These are phyloP conservation scores for Neckera pumila DNA, from an alignment of 225 moss, liverwort and hornwort genomes.

Conservation along the genomic window DNA sequence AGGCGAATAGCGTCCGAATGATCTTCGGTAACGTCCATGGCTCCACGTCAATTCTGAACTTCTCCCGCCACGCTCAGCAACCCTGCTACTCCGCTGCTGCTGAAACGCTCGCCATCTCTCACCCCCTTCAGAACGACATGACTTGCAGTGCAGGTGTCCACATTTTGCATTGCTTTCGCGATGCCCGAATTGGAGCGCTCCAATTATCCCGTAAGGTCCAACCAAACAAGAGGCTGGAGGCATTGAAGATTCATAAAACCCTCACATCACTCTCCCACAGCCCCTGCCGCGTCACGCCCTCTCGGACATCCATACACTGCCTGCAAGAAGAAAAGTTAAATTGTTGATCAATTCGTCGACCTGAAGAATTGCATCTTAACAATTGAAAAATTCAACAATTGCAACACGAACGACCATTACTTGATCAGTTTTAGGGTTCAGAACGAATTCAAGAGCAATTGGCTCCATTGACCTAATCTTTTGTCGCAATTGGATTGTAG, in stretches of 20 bases:
- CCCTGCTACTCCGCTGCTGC: background rate
- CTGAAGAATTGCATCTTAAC: background rate
- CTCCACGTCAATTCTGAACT: background rate
- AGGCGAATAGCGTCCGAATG: background rate
- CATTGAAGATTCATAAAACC: conserved; percentile 20
- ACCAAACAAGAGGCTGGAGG: conserved; percentile 23
- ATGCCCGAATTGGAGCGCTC: background rate
- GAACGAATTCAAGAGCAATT: background rate
- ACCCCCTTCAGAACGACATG: background rate
- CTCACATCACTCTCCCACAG: conserved; percentile 12
- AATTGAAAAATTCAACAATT: background rate
- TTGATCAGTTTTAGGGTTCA: background rate
- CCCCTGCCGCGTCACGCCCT: background rate
- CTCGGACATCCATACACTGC: conserved; percentile 1
- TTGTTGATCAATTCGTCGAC: background rate
- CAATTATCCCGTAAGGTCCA: conserved; percentile 5
- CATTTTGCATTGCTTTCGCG: background rate
- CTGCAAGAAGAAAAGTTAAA: background rate
- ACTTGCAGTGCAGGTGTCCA: background rate
- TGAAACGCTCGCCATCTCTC: background rate
- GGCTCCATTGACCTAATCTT: background rate
- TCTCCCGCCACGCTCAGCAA: background rate
- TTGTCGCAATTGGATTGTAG: background rate
- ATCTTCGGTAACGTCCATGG: conserved; percentile 3
- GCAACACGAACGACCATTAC: background rate